Percentiles rank a stretch among this genome's conserved stretches.
These are phyloP conservation scores for Fomitopsis pulvina DNA, from an alignment of 768 basidiomycete genomes.

Conservation along the genomic window DNA sequence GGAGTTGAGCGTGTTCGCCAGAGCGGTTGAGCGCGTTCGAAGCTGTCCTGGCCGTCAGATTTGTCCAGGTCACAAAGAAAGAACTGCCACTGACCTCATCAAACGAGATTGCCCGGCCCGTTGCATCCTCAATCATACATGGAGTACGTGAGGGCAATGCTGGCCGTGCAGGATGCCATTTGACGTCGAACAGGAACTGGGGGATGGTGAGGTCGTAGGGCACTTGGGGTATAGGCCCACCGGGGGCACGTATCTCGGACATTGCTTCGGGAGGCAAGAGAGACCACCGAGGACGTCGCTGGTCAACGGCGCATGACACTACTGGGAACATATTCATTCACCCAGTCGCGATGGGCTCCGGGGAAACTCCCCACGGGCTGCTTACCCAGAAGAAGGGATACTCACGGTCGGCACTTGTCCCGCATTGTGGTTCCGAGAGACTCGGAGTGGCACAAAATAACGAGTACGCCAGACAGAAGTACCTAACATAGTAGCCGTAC, in stretches of 20 bases:
- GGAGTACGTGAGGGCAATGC: constrained; percentile 22
- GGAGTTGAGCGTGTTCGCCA: constrained; percentile 31
- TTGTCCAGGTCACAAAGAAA: too few species aligned
- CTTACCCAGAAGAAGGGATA: too few species aligned
- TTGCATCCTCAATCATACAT: constrained; percentile 38
- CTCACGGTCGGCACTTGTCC: too few species aligned
- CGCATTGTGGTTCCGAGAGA: too few species aligned
- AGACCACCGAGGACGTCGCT: constrained; percentile 4
- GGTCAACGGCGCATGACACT: constrained; percentile 6
- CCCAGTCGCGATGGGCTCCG: too few species aligned
- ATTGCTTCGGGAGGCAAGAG: constrained; percentile 31
- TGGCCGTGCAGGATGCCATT: constrained; percentile 34
- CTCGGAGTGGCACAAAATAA: too few species aligned
- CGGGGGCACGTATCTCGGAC: constrained; percentile 22
- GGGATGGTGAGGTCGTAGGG: constrained; percentile 48
- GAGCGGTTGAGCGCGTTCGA: constrained; percentile 28
- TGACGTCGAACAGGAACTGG: constrained; percentile 45
- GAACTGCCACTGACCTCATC: constrained; percentile 29
- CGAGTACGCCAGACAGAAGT: too few species aligned
- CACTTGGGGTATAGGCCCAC: constrained; percentile 28
- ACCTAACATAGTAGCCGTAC: too few species aligned
- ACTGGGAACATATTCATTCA: too few species aligned
- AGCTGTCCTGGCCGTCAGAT: constrained; percentile 24
- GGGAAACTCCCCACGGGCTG: too few species aligned
- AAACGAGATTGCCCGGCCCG: constrained; percentile 26